Evolutionary conservation across 768 basidiomycete genomes (phyloP).

Genomic region (Suillus occidentalis): DNA sequence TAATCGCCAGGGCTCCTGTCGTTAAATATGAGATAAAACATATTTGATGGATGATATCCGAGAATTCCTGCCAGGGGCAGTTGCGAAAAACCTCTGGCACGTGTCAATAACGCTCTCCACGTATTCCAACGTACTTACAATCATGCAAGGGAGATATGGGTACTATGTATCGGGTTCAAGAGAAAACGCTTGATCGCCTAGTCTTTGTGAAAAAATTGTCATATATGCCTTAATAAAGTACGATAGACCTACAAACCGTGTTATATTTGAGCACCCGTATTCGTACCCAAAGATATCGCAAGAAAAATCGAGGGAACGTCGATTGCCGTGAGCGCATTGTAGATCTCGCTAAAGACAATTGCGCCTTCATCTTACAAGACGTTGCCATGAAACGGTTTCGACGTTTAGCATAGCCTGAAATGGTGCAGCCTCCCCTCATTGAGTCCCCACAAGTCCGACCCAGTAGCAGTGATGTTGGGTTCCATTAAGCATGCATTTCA

Average conservation of each 20-base stretch:
- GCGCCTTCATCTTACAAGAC: background rate
- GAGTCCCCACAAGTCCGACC: conserved; percentile 38
- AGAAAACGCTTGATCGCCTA: background rate
- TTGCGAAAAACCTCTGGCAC: background rate
- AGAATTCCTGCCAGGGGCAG: background rate
- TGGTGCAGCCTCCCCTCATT: conserved; percentile 41
- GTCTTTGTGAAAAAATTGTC: background rate
- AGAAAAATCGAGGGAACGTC: background rate
- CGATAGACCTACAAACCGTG: background rate
- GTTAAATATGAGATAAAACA: background rate
- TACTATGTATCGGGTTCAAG: background rate
- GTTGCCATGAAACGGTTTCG: conserved; percentile 10
- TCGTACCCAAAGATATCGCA: background rate
- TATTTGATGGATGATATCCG: background rate
- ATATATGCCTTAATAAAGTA: background rate
- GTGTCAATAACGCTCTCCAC: background rate
- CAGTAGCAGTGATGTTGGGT: conserved; percentile 42
- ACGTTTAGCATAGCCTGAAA: conserved; percentile 42
- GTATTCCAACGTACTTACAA: background rate
- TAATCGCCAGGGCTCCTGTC: background rate
- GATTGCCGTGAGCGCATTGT: background rate
- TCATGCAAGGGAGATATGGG: background rate
- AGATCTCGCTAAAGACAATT: background rate
- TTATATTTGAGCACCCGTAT: background rate
- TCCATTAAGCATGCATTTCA: conserved; percentile 41